phyloP scores from a whole-genome alignment of 805 yeast genomes.

The Kodamaea sagamina region DNA sequence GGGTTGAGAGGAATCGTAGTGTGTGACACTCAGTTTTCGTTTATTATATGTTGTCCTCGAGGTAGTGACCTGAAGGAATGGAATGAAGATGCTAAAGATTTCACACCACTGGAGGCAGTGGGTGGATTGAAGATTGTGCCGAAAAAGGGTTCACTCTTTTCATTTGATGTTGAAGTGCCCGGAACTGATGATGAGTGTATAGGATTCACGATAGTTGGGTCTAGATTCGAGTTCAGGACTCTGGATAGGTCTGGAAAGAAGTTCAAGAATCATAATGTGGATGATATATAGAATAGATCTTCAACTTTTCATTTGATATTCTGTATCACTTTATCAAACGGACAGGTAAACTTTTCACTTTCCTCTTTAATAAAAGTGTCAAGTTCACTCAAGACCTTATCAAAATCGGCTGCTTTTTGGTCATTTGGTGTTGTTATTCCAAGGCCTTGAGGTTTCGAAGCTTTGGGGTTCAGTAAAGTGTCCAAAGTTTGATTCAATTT shows the following conservation, averaged over 20 bases:
- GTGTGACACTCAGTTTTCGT: constrained; percentile 79
- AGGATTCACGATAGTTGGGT: constrained; percentile 72
- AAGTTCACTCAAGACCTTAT: constrained; percentile 27
- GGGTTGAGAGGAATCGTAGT: constrained; percentile 75
- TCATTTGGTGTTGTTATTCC: constrained; percentile 4
- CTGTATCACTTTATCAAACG: constrained; percentile 25
- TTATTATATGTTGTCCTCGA: constrained; percentile 59
- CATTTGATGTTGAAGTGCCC: constrained; percentile 41
- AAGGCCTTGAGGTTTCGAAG: constrained; percentile 2
- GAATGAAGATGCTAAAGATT: constrained; percentile 26
- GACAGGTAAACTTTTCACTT: constrained; percentile 19
- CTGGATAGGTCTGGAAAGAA: constrained; percentile 82
- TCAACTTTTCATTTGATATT: constrained; percentile 2
- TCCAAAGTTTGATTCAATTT: constrained; percentile 59
- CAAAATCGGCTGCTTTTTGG: constrained; percentile 15
- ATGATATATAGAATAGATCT: constrained; percentile 40
- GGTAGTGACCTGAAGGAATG: constrained; percentile 33
- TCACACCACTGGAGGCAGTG: constrained; percentile 31
- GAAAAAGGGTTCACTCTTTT: constrained; percentile 67
- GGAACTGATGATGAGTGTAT: constrained; percentile 40
- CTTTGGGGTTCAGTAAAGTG: constrained; percentile 12
- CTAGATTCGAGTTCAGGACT: constrained; percentile 71
- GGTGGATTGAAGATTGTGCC: constrained; percentile 71
- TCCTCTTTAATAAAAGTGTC: constrained; percentile 24
- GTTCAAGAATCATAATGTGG: constrained; percentile 78